Conservation (phyloP, 352 stramenopile species). For the Globisporangium perplexum region DNA sequence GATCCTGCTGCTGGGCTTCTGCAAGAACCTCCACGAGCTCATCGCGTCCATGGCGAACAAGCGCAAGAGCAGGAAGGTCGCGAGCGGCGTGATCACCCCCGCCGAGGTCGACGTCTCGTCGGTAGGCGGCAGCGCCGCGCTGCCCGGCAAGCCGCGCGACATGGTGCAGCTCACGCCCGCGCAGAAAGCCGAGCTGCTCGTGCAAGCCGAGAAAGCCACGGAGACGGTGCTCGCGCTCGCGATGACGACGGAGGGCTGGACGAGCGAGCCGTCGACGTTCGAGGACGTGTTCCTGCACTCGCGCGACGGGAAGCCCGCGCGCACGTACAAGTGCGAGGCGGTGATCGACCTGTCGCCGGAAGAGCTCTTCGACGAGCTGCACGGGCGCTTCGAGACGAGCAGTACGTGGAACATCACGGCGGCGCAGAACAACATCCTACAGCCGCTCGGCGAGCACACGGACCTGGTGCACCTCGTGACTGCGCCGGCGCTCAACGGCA, state of each 20-base stretch:
- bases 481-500: constrained; percentile 54
- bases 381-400: constrained; percentile 71
- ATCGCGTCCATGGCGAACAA: constrained; percentile 23
- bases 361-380: constrained; percentile 75
- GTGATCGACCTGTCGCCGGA: constrained; percentile 63
- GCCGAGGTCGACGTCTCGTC: constrained; percentile 12
- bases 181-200: constrained; percentile 45
- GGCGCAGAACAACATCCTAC: constrained; percentile 70
- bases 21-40: constrained; percentile 72
- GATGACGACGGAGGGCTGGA: constrained; percentile 50
- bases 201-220: constrained; percentile 33
- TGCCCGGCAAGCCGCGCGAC: constrained; percentile 23
- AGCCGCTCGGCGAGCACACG: constrained; percentile 59
- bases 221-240: constrained; percentile 55
- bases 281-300: constrained; percentile 60
- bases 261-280: constrained; percentile 47
- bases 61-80: constrained; percentile 11
- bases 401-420: constrained; percentile 72
- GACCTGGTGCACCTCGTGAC: constrained; percentile 70
- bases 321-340: constrained; percentile 71
- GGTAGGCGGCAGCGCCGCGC: not conserved
- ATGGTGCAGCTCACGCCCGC: constrained; percentile 36
- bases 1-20: constrained; percentile 62
- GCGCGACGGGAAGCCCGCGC: constrained; percentile 64
- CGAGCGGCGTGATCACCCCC: constrained; percentile 13